phyloP scores from a whole-genome alignment of 768 basidiomycete genomes.

The Tylopilus sp. region DNA sequence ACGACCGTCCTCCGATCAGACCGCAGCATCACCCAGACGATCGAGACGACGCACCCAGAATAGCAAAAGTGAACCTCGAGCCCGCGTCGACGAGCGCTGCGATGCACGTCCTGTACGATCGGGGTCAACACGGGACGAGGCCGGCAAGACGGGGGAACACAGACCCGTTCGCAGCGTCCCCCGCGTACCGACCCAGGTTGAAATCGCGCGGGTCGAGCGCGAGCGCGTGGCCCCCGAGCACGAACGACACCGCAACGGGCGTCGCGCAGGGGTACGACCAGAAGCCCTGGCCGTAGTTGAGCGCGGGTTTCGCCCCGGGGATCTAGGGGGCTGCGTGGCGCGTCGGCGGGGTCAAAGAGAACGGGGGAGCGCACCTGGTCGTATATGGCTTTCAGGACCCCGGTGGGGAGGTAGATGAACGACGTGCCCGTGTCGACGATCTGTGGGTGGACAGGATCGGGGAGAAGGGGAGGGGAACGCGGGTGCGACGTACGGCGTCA shows the following conservation, averaged over 20 bases:
- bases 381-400: conserved; percentile 46
- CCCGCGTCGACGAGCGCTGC: conserved; percentile 49
- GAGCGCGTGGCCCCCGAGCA: conserved; percentile 42
- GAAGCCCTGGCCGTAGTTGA: conserved; percentile 46
- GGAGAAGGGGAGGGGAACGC: not conserved
- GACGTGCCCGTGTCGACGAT: conserved; percentile 70
- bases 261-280: conserved; percentile 54
- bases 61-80: conserved; percentile 1
- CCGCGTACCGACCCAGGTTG: conserved; percentile 44
- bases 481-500: conserved; percentile 17
- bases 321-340: conserved; percentile 37
- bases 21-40: not conserved
- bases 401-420: conserved; percentile 54
- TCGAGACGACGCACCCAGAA: conserved; percentile 17
- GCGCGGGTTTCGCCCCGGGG: conserved; percentile 41
- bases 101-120: conserved; percentile 47
- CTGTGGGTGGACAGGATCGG: conserved; percentile 26
- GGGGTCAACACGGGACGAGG: not conserved
- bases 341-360: not conserved
- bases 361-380: conserved; percentile 25
- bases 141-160: not conserved
- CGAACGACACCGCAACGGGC: conserved; percentile 36
- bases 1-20: not conserved
- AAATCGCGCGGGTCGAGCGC: conserved; percentile 48
- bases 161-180: conserved; percentile 31